Percentiles rank a stretch among this genome's conserved stretches.
phyloP scores from a whole-genome alignment of 1,284 basidiomycete species.

The Amylostereum chailletii region DNA sequence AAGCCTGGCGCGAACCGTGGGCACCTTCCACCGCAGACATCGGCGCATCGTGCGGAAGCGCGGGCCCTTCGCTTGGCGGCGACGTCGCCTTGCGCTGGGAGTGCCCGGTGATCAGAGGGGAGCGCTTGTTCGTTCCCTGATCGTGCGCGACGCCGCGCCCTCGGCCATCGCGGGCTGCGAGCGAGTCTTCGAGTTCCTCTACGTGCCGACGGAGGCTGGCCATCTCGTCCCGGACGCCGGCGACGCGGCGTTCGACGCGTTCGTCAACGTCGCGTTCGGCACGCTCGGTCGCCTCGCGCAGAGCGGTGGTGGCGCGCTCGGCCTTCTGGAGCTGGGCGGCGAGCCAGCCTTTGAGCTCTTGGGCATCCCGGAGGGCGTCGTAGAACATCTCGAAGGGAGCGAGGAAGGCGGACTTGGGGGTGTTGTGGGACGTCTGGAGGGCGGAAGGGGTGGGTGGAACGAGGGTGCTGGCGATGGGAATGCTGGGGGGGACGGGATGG shows the following conservation, averaged over 20 bases:
- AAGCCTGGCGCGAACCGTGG: slow-evolving; percentile 8
- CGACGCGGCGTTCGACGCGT: slow-evolving; percentile 48
- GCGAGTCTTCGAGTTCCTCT: slow-evolving; percentile 23
- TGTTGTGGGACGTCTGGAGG: slow-evolving; percentile 48
- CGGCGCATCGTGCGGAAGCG: slow-evolving; percentile 17
- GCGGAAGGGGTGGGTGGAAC: slow-evolving; percentile 60
- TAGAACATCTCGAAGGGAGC: slow-evolving; percentile 74
- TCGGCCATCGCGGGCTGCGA: slow-evolving; percentile 11
- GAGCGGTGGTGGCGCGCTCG: slow-evolving; percentile 37
- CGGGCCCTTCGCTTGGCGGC: slow-evolving; percentile 13
- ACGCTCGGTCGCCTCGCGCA: slow-evolving; percentile 48
- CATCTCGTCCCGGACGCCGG: slow-evolving; percentile 50
- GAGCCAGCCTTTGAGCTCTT: slow-evolving; percentile 65
- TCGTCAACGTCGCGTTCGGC: slow-evolving; percentile 48
- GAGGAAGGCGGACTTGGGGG: slow-evolving; percentile 61
- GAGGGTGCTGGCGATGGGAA: slow-evolving; percentile 51
- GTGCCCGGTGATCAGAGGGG: slow-evolving; percentile 25
- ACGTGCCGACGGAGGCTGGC: slow-evolving; percentile 40
- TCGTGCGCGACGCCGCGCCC: slow-evolving; percentile 10
- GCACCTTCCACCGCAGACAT: slow-evolving; percentile 20
- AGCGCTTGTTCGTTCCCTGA: slow-evolving; percentile 27
- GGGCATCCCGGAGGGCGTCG: slow-evolving; percentile 66
- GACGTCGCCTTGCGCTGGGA: slow-evolving; percentile 6
- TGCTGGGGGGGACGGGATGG: slow-evolving; percentile 26
- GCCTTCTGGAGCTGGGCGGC: slow-evolving; percentile 61